Evolutionary conservation across 2,329 filamentous ascomycete species (phyloP).

Genomic region (Metarhizium sp.): DNA sequence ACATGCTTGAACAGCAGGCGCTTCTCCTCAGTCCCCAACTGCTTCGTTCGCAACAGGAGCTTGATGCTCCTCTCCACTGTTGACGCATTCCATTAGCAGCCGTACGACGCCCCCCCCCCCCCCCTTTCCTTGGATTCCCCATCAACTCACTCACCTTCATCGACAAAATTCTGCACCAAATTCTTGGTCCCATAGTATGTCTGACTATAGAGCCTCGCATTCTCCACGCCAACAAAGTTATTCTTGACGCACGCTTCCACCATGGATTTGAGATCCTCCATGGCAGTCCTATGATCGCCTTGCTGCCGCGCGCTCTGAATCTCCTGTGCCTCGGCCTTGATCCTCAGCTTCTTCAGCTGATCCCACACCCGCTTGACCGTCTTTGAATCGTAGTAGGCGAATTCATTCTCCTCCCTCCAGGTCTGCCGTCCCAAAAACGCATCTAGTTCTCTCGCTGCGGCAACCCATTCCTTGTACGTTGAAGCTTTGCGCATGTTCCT

Average conservation of each 20-base stretch:
- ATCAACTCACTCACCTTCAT: conserved; percentile 57
- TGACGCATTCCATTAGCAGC: neutral
- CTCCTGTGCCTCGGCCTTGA: conserved; percentile 46
- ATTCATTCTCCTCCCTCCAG: conserved; percentile 73
- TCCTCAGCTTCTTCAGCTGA: conserved; percentile 59
- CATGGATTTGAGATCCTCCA: conserved; percentile 68
- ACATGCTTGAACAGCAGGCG: conserved; percentile 77
- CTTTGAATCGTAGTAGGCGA: conserved; percentile 78
- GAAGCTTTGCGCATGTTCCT: conserved; percentile 60
- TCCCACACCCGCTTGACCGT: conserved; percentile 70
- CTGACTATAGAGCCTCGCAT: conserved; percentile 88
- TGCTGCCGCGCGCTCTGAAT: conserved; percentile 24
- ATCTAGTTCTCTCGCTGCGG: conserved; percentile 71
- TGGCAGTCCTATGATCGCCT: conserved; percentile 34
- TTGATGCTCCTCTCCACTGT: conserved; percentile 56
- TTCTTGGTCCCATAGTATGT: conserved; percentile 98
- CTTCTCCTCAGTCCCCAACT: conserved; percentile 65
- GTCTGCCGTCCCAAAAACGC: conserved; percentile 67
- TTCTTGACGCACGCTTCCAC: conserved; percentile 92
- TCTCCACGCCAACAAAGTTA: conserved; percentile 94
- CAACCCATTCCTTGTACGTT: conserved; percentile 77
- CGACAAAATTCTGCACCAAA: conserved; percentile 79
- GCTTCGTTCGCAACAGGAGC: conserved; percentile 58
- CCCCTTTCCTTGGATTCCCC: neutral
- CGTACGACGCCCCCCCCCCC: too few species aligned